Evolutionary conservation across 352 stramenopile species (phyloP), one percentile per base, ranked within the genome.

Genomic region (Sclerospora graminicola): DNA sequence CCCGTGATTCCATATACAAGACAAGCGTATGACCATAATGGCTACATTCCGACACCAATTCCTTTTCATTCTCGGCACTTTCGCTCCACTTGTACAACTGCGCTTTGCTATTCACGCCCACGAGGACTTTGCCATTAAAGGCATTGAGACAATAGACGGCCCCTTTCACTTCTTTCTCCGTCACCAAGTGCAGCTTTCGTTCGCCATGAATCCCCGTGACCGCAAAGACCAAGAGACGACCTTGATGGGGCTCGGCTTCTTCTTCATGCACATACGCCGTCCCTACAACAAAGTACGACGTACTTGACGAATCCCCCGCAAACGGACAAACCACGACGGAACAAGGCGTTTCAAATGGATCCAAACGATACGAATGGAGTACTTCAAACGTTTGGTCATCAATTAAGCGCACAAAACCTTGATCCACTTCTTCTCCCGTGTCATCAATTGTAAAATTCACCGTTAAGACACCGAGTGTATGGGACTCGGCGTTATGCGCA

Each of bases 371-470:
- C 20, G 77, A 89, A 42, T 94, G 64, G 2, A 94, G 62, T 8
- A 82, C 69, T 34, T 98, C 95, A 53, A 99, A 98, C 1, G 91
- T 98, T 50, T 95, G 87, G 78, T 98, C 94, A 45, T 99, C 95
- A 37, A 98, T 82, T 45, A 99, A 84, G 18, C 90, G 83, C 41
- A 98, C 78, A 55, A 89, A 98, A 26, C 73, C 74, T 19, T 90
- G 80, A 36, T 94, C 85, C 8, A 91, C 76, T 28, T 92, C 81
- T 41, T 94, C 82, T 2, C 78, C 73, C 18, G 72, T 82, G 27
- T 93, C 80, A 30, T 93, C 81, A 13, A 88, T 57, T 7, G 73
- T 73, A 41, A 93, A 89, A 39, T 75, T 88, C 15, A 90, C 53
- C 1, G 81, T 95, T 9, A 84, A 52, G 16, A 96, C 82, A 13